Conservation (phyloP, 2,329 filamentous ascomycete genomes). For the Aspergillus fumigatiaffinis region DNA sequence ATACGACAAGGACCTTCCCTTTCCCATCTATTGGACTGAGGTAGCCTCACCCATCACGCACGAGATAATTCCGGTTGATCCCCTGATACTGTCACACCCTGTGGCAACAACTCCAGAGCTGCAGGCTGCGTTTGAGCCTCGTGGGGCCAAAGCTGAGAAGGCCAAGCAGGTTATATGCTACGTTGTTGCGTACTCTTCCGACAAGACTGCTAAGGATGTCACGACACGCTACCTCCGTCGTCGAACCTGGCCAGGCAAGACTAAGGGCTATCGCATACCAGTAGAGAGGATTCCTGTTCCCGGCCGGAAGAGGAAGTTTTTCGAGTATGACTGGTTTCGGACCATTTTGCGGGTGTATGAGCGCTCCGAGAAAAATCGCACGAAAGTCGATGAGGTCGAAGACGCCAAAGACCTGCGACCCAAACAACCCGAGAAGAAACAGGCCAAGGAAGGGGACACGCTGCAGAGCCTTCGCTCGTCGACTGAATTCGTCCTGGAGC, state of each 20-base stretch:
- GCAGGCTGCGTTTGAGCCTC: slow-evolving; percentile 72
- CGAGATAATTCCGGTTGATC: slow-evolving; percentile 74
- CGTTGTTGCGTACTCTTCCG: slow-evolving; percentile 73
- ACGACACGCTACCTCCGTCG: slow-evolving; percentile 85
- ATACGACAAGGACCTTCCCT: slow-evolving; percentile 73
- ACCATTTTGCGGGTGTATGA: slow-evolving; percentile 71
- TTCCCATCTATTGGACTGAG: slow-evolving; percentile 91
- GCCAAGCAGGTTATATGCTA: slow-evolving; percentile 89
- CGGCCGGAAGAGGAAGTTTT: slow-evolving; percentile 70
- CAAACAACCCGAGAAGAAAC: slow-evolving; percentile 65
- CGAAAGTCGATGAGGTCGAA: slow-evolving; percentile 73
- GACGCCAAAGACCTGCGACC: slow-evolving; percentile 73
- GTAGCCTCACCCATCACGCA: slow-evolving; percentile 77
- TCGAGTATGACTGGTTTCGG: slow-evolving; percentile 86
- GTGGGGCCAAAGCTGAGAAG: slow-evolving; percentile 77
- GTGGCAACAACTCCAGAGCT: slow-evolving; percentile 70
- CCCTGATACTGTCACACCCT: slow-evolving; percentile 61
- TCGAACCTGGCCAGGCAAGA: slow-evolving; percentile 78
- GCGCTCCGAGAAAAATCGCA: slow-evolving; percentile 51
- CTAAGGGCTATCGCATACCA: slow-evolving; percentile 77
- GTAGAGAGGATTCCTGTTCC: slow-evolving; percentile 77
- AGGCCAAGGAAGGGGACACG: slow-evolving; percentile 73
- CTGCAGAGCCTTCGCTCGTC: slow-evolving; percentile 86
- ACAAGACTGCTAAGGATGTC: slow-evolving; percentile 90
- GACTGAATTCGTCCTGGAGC: slow-evolving; percentile 75